Conservation (phyloP, 2,329 filamentous ascomycete genomes). For the Sclerotinia trifoliorum region DNA sequence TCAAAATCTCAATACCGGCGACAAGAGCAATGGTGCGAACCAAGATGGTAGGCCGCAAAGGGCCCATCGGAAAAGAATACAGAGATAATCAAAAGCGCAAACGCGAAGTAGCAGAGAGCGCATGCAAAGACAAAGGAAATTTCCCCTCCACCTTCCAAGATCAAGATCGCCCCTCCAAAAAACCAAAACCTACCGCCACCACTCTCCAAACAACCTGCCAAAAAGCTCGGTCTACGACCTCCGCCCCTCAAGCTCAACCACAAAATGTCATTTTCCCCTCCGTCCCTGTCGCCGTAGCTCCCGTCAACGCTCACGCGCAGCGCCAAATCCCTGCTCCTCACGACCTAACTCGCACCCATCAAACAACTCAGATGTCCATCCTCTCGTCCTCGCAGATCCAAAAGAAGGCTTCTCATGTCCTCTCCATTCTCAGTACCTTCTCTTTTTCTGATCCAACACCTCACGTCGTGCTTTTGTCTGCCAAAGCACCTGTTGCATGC, state of each 20-base stretch:
- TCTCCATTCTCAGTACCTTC: slow-evolving; percentile 34
- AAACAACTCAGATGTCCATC: slow-evolving; percentile 53
- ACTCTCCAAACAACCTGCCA: neutral
- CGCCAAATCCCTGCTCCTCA: neutral
- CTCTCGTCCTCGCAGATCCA: slow-evolving; percentile 59
- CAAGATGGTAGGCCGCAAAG: slow-evolving; percentile 22
- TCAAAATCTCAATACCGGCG: neutral
- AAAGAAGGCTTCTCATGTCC: slow-evolving; percentile 38
- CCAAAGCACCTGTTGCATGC: slow-evolving; percentile 46
- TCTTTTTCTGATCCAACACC: slow-evolving; percentile 37
- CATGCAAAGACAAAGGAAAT: slow-evolving; percentile 17
- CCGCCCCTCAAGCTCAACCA: neutral
- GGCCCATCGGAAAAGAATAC: neutral
- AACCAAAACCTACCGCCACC: slow-evolving; percentile 12
- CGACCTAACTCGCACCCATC: slow-evolving; percentile 43
- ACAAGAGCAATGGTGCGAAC: slow-evolving; percentile 14
- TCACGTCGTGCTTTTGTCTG: slow-evolving; percentile 43
- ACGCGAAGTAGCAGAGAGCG: slow-evolving; percentile 13
- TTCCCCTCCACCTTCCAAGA: slow-evolving; percentile 18
- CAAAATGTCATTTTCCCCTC: neutral
- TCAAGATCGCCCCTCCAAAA: slow-evolving; percentile 17
- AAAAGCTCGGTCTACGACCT: neutral
- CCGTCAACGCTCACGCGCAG: slow-evolving; percentile 7
- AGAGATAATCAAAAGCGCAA: slow-evolving; percentile 17
- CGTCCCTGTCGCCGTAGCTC: neutral